These are phyloP conservation scores for Quercus parvula DNA, from an alignment of 306 rosid species.

Conservation along the genomic window DNA sequence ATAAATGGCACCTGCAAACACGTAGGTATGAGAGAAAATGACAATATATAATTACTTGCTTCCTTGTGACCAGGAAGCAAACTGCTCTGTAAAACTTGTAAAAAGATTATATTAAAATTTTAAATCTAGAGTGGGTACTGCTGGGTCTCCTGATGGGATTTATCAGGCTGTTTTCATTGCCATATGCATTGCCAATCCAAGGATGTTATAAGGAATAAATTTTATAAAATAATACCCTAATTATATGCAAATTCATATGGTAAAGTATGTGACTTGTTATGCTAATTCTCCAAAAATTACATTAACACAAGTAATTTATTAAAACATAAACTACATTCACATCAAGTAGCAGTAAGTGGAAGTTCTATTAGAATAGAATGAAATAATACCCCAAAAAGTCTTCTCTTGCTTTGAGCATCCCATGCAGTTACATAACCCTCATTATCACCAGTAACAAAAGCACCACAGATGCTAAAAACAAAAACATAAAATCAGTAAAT, in stretches of 20 bases:
- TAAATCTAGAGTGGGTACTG: neutral
- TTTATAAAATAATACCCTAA: no score
- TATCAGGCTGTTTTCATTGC: neutral
- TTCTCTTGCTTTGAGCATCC: conserved; percentile 63
- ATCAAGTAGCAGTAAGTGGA: neutral
- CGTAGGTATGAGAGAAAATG: neutral
- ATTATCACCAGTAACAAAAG: conserved; percentile 74
- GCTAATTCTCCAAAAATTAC: neutral
- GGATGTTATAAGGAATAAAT: neutral
- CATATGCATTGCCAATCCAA: neutral
- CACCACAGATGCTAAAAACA: conserved; percentile 42
- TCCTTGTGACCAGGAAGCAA: neutral
- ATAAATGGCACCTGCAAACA: neutral
- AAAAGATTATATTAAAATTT: neutral
- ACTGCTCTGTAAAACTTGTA: neutral
- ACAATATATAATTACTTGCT: neutral
- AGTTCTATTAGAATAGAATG: neutral
- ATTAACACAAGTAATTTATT: neutral
- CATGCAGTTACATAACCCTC: conserved; percentile 70
- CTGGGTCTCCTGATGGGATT: neutral
- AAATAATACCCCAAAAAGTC: conserved; percentile 58
- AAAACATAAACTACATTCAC: neutral
- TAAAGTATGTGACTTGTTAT: no score
- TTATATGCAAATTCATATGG: no score
- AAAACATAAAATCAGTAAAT: conserved; percentile 27